These are phyloP conservation scores for Edaphochlamys debaryana DNA, from an alignment of 139 green algal species.

Conservation along the genomic window DNA sequence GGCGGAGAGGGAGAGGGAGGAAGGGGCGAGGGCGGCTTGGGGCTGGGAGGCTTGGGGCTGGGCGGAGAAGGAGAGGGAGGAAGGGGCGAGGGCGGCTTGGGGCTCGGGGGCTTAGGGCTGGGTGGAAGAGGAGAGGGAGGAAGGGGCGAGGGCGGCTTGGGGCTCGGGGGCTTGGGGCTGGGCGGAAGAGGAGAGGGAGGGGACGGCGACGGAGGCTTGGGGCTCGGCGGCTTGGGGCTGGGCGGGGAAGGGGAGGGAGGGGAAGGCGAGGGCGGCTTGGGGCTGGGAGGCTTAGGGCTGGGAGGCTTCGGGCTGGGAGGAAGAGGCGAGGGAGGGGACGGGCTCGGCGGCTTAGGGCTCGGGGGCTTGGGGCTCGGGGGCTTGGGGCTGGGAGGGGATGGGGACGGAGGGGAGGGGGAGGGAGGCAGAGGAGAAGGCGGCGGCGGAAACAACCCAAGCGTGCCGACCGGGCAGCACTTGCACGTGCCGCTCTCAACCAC, in stretches of 20 bases:
- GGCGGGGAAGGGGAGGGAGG: no score
- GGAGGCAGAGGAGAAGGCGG: slow-evolving; percentile 11
- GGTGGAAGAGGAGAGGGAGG: no score
- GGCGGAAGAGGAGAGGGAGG: no score
- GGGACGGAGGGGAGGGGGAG: slow-evolving; percentile 8
- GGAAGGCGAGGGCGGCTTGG: not conserved
- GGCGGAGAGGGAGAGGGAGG: not conserved
- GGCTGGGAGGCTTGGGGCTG: not conserved
- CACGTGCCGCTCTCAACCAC: slow-evolving; percentile 38
- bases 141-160: no score
- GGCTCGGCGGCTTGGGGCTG: no score
- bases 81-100: no score
- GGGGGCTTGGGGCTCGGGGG: not conserved
- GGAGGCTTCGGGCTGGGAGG: no score
- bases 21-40: not conserved
- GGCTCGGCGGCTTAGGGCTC: not conserved
- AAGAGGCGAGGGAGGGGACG: not conserved
- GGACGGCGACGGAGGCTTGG: no score
- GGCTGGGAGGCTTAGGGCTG: no score
- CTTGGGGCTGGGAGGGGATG: not conserved
- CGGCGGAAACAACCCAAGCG: slow-evolving; percentile 28
- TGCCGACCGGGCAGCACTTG: slow-evolving; percentile 47
- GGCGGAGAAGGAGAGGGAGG: slow-evolving; percentile 7
- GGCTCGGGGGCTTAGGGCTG: not conserved
- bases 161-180: no score